Evolutionary conservation across 2,329 filamentous ascomycete genomes (phyloP).

Genomic region (Pyrenophora teres): DNA sequence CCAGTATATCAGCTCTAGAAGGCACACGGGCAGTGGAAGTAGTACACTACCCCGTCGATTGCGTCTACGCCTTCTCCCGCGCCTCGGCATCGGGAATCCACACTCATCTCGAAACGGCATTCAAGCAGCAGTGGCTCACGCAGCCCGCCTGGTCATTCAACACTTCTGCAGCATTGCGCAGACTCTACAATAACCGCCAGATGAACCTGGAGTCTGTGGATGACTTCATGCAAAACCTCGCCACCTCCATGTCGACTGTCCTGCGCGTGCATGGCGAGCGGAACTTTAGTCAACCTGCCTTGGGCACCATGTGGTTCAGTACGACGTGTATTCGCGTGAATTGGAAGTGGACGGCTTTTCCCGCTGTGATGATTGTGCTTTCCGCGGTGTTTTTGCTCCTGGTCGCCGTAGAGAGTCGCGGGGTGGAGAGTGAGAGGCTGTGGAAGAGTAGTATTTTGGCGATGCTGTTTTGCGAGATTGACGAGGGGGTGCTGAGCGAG

Average conservation of each 20-base stretch:
- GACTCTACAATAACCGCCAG: constrained; percentile 1
- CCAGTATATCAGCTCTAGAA: neutral
- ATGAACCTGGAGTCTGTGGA: constrained; percentile 5
- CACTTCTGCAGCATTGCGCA: neutral
- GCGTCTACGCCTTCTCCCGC: neutral
- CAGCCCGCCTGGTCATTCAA: neutral
- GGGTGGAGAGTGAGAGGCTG: constrained; percentile 6
- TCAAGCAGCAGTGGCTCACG: neutral
- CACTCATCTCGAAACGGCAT: neutral
- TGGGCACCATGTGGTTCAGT: constrained; percentile 7
- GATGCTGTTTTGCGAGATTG: constrained; percentile 14
- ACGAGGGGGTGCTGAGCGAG: neutral
- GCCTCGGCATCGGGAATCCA: neutral
- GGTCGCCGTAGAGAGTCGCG: constrained; percentile 12
- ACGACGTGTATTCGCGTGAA: constrained; percentile 10
- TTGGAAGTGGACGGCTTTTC: constrained; percentile 11
- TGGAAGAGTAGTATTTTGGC: constrained; percentile 17
- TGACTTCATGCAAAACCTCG: constrained; percentile 1
- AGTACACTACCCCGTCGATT: neutral
- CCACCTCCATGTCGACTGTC: constrained; percentile 6
- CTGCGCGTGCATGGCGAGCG: constrained; percentile 3
- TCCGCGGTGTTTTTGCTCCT: constrained; percentile 6
- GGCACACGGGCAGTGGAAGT: neutral
- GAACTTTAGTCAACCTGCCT: neutral
- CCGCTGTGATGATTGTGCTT: constrained; percentile 9